Conservation (phyloP, 225 moss, liverwort and hornwort species). For the Pseudisothecium myosuroides region DNA sequence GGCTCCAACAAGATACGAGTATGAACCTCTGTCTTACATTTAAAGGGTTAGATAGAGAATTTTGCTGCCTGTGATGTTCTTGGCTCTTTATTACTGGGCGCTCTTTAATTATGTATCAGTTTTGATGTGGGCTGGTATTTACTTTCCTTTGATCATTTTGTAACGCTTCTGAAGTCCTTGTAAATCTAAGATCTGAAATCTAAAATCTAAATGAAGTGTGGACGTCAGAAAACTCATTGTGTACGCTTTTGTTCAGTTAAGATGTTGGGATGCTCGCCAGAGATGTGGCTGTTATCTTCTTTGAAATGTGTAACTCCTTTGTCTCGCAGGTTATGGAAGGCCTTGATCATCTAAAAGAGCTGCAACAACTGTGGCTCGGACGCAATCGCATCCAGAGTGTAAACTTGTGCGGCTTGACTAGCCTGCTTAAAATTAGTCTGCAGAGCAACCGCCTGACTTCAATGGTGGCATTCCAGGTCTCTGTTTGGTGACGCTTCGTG, state of each 20-base stretch:
- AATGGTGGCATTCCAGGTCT: slow-evolving; percentile 69
- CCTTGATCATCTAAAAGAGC: slow-evolving; percentile 41
- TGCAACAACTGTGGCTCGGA: slow-evolving; percentile 91
- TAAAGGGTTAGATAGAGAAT: background rate
- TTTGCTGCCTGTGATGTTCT: background rate
- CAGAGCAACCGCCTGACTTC: slow-evolving; percentile 94
- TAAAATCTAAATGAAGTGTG: background rate
- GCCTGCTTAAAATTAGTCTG: slow-evolving; percentile 66
- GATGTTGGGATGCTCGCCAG: background rate
- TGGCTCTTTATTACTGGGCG: background rate
- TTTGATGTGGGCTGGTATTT: background rate
- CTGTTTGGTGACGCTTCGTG: background rate
- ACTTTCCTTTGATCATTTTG: background rate
- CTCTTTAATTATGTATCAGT: background rate
- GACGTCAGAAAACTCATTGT: background rate
- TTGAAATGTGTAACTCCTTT: background rate
- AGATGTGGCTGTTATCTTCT: background rate
- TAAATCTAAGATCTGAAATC: background rate
- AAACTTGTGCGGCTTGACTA: slow-evolving; percentile 66
- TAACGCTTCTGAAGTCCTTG: background rate
- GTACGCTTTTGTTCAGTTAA: background rate
- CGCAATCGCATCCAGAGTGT: slow-evolving; percentile 73
- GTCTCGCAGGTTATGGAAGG: slow-evolving; percentile 63
- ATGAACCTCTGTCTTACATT: background rate
- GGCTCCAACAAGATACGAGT: slow-evolving; percentile 83